phyloP scores from a whole-genome alignment of 1,284 basidiomycete species.

The Apiotrichum veenhuisii region DNA sequence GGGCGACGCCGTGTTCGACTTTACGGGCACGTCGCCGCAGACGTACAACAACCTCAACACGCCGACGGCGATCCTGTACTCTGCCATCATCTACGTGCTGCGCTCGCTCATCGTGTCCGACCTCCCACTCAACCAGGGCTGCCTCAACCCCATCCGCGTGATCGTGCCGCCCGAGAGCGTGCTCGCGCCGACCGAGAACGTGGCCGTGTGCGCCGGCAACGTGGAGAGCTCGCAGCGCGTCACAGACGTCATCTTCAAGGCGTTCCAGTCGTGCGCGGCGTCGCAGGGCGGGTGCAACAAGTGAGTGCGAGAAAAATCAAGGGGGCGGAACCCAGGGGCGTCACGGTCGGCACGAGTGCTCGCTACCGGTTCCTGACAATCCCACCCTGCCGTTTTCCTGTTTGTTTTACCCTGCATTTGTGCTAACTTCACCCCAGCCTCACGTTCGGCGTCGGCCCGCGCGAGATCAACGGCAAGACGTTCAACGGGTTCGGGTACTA shows the following conservation, averaged over 20 bases:
- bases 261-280: constrained; percentile 88
- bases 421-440: constrained; percentile 58
- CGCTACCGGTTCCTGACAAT: too few species aligned
- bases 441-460: constrained; percentile 68
- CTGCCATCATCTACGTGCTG: constrained; percentile 91
- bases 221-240: constrained; percentile 89
- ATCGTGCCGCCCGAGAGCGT: constrained; percentile 65
- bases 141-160: constrained; percentile 39
- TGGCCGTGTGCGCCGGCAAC: constrained; percentile 90
- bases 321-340: too few species aligned
- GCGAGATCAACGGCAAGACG: constrained; percentile 63
- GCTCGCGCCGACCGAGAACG: constrained; percentile 74
- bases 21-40: constrained; percentile 80
- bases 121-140: constrained; percentile 61
- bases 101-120: constrained; percentile 86
- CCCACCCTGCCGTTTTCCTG: too few species aligned
- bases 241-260: constrained; percentile 89
- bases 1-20: constrained; percentile 85
- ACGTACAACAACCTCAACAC: constrained; percentile 54
- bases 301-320: constrained; percentile 56
- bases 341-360: too few species aligned
- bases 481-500: constrained; percentile 88
- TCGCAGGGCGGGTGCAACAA: constrained; percentile 73
- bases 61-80: constrained; percentile 82
- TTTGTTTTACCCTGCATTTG: neutral